Evolutionary conservation across 345 rosid genomes (phyloP).

Genomic region (Hibiscus tridactylites): DNA sequence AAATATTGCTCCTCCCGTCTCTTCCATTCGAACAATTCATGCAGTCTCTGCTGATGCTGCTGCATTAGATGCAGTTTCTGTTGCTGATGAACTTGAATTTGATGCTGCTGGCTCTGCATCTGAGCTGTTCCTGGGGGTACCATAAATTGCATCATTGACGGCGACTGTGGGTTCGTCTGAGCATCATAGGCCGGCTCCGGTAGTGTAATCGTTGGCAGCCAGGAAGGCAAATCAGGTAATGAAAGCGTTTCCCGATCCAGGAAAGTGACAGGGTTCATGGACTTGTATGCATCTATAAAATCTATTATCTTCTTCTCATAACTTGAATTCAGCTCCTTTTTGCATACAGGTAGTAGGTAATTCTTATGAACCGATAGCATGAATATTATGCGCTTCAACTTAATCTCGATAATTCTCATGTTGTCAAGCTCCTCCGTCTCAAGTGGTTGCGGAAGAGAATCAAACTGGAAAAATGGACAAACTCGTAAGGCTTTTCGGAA

Average conservation of each 20-base stretch:
- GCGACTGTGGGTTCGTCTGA: slow-evolving; percentile 39
- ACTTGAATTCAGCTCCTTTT: slow-evolving; percentile 58
- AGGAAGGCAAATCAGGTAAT: slow-evolving; percentile 48
- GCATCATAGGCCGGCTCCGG: slow-evolving; percentile 15
- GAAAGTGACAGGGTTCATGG: slow-evolving; percentile 34
- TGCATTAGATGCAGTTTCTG: background rate
- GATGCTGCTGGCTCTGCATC: background rate
- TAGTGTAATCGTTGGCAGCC: background rate
- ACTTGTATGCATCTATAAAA: slow-evolving; percentile 41
- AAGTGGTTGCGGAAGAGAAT: slow-evolving; percentile 47
- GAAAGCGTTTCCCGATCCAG: slow-evolving; percentile 57
- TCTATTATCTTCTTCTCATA: slow-evolving; percentile 70
- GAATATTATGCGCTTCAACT: slow-evolving; percentile 52
- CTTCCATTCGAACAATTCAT: background rate
- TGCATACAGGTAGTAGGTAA: slow-evolving; percentile 30
- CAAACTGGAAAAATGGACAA: slow-evolving; percentile 33
- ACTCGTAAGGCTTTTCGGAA: slow-evolving; percentile 9
- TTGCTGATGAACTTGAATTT: background rate
- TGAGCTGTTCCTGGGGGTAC: slow-evolving; percentile 9
- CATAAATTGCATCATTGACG: slow-evolving; percentile 25
- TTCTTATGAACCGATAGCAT: slow-evolving; percentile 46
- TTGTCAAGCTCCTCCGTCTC: slow-evolving; percentile 59
- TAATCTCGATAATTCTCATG: slow-evolving; percentile 41
- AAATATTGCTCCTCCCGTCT: background rate
- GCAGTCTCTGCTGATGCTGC: background rate